Base-by-base conservation (phyloP, 1,284 basidiomycete genomes). In the Heterobasidion parviporum region DNA sequence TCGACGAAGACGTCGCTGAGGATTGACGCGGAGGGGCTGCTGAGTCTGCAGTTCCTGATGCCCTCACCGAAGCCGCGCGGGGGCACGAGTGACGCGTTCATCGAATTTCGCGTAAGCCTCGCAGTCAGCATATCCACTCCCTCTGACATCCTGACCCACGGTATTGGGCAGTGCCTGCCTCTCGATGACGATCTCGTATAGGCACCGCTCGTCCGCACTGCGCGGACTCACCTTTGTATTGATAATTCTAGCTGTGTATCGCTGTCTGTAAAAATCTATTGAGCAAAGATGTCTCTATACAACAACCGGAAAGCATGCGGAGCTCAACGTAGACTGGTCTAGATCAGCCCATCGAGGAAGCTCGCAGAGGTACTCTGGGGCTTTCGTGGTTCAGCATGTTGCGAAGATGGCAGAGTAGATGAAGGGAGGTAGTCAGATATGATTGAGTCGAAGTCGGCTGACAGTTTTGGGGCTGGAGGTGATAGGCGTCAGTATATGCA, bases 21-120 rank as follows among this genome's bases (percentile, higher is more conserved):
- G 47, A 92, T 95, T 34, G 89, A 94, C 61, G 74, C 79, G 16
- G 80, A 83, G 53, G 94, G 94, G 0, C 71, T 94, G 52, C 73
- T 96, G 16, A 88, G 87, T 63, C 71, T 96, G 55, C 94, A 97
- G 64, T 89, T 95, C 68, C 77, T 95, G 64, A 91, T 95, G 77
- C 87, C 90, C 0, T 74, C 81, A 4, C 78, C 80, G 0, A 76
- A 72, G 57, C 69, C 76, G 3, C 74, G 70, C 54, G 76, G 77
- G 53, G 61, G 77, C 64, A 62, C 70, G 53, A 66, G 70, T 16
- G 76, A 83, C 57, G 87, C 83, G 0, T 92, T 93, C 62, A 82
- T 94, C 47, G 92, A 94, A 62, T 93, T 92, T 68, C 81, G 86
- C 70, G 92, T 93, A 65, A 41, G 38, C 26, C 26, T 26, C 26